Evolutionary conservation across 495 filamentous ascomycete genomes (phyloP), one percentile per base, ranked within the genome.

Genomic region (Lentithecium fluviatile): DNA sequence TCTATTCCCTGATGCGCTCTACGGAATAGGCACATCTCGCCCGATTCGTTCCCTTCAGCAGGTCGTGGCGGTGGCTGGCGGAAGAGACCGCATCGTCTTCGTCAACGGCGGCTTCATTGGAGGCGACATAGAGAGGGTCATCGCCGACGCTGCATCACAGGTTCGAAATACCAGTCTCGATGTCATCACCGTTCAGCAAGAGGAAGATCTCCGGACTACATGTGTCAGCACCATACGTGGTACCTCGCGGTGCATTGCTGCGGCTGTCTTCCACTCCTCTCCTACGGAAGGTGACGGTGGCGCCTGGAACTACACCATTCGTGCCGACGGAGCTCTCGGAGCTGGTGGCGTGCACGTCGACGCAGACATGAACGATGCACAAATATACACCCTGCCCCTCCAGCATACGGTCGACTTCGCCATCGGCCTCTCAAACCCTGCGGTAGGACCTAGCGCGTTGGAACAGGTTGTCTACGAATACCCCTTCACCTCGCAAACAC

Each of bases 231-330:
- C 80, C 11, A 71, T 95, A 47, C 77, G 87, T 25, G 90, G 88
- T 1, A 83, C 86, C 7, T 88, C 85, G 1, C 71, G 67, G 1
- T 96, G 90, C 70, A 91, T 85, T 67, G 88, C 82, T 11, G 91
- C 88, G 1, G 85, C 86, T 5, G 81, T 87, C 24, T 95, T 96
- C 70, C 72, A 82, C 52, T 85, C 82, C 5, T 90, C 87, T 6
- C 89, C 88, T 3, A 77, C 65, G 1, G 87, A 91, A 75, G 88
- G 88, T 6, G 64, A 69, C 0, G 80, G 77, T 29, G 82, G 79
- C 0, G 61, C 79, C n/a, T 95, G 91, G 91, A 93, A 93, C 70
- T 96, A 95, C 65, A 91, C 87, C 0, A 76, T 96, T 15, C 78
- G 89, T 55, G 82, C 83, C 2, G 91, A 96, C 69, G 82, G 83